Percentiles rank a stretch among this genome's conserved stretches.
phyloP scores from a whole-genome alignment of 495 filamentous ascomycete genomes.

The Xylaria longipes region DNA sequence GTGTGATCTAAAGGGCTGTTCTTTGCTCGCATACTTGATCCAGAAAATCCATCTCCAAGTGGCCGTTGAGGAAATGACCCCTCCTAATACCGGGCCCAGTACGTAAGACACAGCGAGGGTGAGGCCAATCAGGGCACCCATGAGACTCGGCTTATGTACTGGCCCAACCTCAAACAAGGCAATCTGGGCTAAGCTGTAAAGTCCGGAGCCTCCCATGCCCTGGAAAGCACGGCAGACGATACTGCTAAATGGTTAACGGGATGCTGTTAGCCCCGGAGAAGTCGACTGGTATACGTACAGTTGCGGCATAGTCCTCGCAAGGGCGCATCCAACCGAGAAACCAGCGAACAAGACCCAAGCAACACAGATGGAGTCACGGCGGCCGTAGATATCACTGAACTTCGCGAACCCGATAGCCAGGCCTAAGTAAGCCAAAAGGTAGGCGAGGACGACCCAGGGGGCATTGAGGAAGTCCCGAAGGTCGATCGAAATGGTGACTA shows the following conservation, averaged over 20 bases:
- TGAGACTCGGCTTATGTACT: slow-evolving; percentile 50
- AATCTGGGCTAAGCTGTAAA: slow-evolving; percentile 63
- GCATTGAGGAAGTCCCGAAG: slow-evolving; percentile 59
- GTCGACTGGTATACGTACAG: slow-evolving; percentile 49
- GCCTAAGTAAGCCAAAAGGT: slow-evolving; percentile 66
- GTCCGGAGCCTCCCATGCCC: slow-evolving; percentile 65
- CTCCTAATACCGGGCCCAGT: slow-evolving; percentile 72
- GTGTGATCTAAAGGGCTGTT: not conserved
- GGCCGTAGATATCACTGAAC: slow-evolving; percentile 65
- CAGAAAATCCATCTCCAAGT: slow-evolving; percentile 75
- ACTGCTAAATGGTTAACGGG: slow-evolving; percentile 38
- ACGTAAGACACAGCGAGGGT: slow-evolving; percentile 55
- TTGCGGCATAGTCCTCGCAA: slow-evolving; percentile 56
- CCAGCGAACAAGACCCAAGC: slow-evolving; percentile 60
- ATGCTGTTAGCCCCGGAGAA: not conserved
- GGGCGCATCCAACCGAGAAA: slow-evolving; percentile 64
- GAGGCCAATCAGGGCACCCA: slow-evolving; percentile 52
- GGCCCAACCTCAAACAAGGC: slow-evolving; percentile 62
- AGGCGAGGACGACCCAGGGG: slow-evolving; percentile 65
- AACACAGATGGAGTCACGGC: slow-evolving; percentile 54
- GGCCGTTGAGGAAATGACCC: slow-evolving; percentile 66
- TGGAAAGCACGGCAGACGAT: slow-evolving; percentile 67
- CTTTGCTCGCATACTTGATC: slow-evolving; percentile 61
- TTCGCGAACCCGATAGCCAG: slow-evolving; percentile 66
- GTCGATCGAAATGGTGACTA: slow-evolving; percentile 64